A percentile compares a stretch with the other conserved stretches of the same genome.
Conservation (phyloP, 2,329 filamentous ascomycete genomes). For the Scleromitrula shiraiana region DNA sequence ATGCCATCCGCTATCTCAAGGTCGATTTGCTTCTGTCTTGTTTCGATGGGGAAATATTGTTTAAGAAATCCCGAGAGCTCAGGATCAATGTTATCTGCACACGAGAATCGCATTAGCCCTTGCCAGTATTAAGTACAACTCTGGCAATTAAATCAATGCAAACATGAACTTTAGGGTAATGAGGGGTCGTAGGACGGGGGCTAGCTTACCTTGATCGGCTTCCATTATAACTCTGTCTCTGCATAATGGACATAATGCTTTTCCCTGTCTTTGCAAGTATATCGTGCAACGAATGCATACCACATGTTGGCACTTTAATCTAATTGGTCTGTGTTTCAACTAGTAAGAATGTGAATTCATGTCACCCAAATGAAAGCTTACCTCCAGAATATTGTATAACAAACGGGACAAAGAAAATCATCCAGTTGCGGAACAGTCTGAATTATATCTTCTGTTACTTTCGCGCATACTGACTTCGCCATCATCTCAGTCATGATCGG, state of each 20-base stretch:
- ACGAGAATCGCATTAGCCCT: background rate
- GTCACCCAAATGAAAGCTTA: too few relatives aligned
- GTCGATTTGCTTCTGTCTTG: slow-evolving; percentile 57
- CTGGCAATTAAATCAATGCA: background rate
- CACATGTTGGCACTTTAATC: slow-evolving; percentile 64
- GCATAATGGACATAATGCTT: slow-evolving; percentile 68
- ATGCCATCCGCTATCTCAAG: slow-evolving; percentile 70
- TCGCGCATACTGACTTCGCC: slow-evolving; percentile 66
- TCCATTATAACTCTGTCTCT: slow-evolving; percentile 61
- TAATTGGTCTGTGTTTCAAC: too few relatives aligned
- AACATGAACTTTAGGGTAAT: background rate
- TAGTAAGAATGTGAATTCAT: too few relatives aligned
- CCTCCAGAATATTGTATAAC: slow-evolving; percentile 70
- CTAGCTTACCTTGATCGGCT: slow-evolving; percentile 53
- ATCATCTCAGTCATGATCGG: slow-evolving; percentile 58
- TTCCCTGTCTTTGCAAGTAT: slow-evolving; percentile 63
- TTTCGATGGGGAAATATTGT: slow-evolving; percentile 66
- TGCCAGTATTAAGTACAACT: background rate
- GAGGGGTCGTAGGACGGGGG: background rate
- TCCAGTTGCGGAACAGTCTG: slow-evolving; percentile 71
- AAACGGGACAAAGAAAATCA: slow-evolving; percentile 77
- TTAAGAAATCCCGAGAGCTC: slow-evolving; percentile 62
- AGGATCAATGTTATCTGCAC: slow-evolving; percentile 58
- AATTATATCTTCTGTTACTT: slow-evolving; percentile 65
- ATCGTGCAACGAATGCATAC: slow-evolving; percentile 82